A percentile compares a stretch with the other conserved stretches of the same genome.
Evolutionary conservation across 495 filamentous ascomycete genomes (phyloP).

Genomic region (Lophiotrema nucula): DNA sequence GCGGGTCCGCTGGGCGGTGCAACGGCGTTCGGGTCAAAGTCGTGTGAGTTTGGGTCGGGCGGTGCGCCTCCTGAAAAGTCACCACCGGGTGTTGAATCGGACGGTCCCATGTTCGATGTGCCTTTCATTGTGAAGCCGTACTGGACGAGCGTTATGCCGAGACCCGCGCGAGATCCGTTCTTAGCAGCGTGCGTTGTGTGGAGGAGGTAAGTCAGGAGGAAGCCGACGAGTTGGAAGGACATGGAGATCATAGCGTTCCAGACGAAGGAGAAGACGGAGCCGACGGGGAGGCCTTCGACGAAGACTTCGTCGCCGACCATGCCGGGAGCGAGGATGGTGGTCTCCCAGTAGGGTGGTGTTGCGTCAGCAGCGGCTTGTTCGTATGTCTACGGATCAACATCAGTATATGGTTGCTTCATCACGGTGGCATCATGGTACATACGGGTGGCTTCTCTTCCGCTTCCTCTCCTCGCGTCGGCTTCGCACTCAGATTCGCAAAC

Average conservation of each 20-base stretch:
- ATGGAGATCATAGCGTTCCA: constrained; percentile 99
- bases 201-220: constrained; percentile 94
- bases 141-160: constrained; percentile 94
- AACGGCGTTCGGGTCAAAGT: constrained; percentile 74
- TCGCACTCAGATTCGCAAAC: constrained; percentile 90
- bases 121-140: constrained; percentile 92
- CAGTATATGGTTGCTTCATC: constrained; percentile 37
- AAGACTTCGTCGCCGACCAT: constrained; percentile 87
- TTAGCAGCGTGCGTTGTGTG: constrained; percentile 98
- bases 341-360: constrained; percentile 98
- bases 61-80: constrained; percentile 58
- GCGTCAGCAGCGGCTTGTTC: constrained; percentile 98
- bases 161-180: constrained; percentile 89
- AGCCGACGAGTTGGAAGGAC: constrained; percentile 96
- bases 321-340: constrained; percentile 91
- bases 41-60: constrained; percentile 83
- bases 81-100: constrained; percentile 33
- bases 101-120: constrained; percentile 39
- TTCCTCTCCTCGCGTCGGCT: constrained; percentile 82
- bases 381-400: constrained; percentile 72
- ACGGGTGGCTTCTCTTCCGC: constrained; percentile 91
- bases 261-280: constrained; percentile 89
- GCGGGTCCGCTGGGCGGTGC: constrained; percentile 38
- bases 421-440: too few species aligned
- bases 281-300: constrained; percentile 92